A percentile compares a stretch with the other conserved stretches of the same genome.
Evolutionary conservation across 2,329 filamentous ascomycete species (phyloP).

Genomic region (Amesomyces nigricolor): DNA sequence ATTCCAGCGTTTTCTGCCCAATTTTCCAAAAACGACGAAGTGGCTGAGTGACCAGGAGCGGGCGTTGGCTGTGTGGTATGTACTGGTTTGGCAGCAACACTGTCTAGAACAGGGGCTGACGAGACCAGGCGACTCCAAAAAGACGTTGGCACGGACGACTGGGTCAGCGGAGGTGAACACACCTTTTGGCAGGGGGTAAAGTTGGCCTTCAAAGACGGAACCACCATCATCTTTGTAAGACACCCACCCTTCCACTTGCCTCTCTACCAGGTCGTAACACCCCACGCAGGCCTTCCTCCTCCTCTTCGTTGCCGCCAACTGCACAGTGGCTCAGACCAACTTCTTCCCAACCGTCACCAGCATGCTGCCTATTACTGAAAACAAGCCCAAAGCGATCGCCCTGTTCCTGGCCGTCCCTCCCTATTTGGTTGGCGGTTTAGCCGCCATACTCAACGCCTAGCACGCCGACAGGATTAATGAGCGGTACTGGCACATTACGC

Average conservation of each 20-base stretch:
- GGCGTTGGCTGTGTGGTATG: slow-evolving; percentile 46
- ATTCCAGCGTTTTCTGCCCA: slow-evolving; percentile 53
- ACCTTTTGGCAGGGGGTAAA: slow-evolving; percentile 50
- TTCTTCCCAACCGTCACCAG: slow-evolving; percentile 67
- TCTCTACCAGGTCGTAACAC: not conserved
- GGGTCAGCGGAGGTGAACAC: slow-evolving; percentile 51
- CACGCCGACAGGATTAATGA: slow-evolving; percentile 68
- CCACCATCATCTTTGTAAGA: slow-evolving; percentile 53
- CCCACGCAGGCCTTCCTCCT: slow-evolving; percentile 42
- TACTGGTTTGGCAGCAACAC: not conserved
- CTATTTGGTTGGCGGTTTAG: slow-evolving; percentile 57
- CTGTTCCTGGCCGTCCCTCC: slow-evolving; percentile 61
- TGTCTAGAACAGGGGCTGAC: not conserved
- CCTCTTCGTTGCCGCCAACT: slow-evolving; percentile 47
- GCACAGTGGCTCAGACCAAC: slow-evolving; percentile 50
- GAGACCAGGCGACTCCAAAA: slow-evolving; percentile 48
- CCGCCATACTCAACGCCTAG: slow-evolving; percentile 59
- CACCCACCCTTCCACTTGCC: too few relatives aligned
- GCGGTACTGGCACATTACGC: slow-evolving; percentile 60
- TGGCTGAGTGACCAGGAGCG: slow-evolving; percentile 55
- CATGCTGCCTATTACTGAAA: slow-evolving; percentile 35
- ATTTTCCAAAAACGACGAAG: slow-evolving; percentile 29
- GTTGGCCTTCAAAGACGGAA: slow-evolving; percentile 51
- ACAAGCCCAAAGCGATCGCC: slow-evolving; percentile 43
- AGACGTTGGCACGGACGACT: slow-evolving; percentile 61